Evolutionary conservation across 768 basidiomycete species (phyloP), one percentile per base, ranked within the genome.

Genomic region (Podaxis sp.): DNA sequence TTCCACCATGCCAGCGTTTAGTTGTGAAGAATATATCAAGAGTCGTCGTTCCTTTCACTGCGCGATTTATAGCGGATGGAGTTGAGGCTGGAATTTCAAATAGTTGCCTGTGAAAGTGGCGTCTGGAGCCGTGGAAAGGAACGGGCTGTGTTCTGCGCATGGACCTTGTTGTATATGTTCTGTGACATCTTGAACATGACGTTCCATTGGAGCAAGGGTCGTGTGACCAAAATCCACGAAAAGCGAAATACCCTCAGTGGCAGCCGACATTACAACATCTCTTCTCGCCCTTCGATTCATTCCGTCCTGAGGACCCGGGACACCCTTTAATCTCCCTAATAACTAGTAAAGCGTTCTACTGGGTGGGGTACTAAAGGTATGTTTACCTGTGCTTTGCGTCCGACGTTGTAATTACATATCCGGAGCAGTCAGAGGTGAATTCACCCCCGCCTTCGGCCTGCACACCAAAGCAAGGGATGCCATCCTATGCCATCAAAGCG

Each of bases 221-320:
- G 54, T 63, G 65, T 63, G 65, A 66, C 46, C 50, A 13, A 40
- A 10, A 36, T 17, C 38, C 36, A 56, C 65, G 53, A 63, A 66
- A 62, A 66, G 63, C 60, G 36, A 64, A 64, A 64, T 64, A 50
- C 59, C 60, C 57, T 49, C 48, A 58, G n/a, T 49, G 33, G 57
- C 57, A 48, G 57, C 57, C 48, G 48, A 49, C 22, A 40, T 46
- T 46, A 17, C 13, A 40, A 24, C 20, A 22, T 56, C 56, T 48
- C 46, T 58, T 48, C 44, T 46, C n/a, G 44, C n/a, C 44, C n/a
- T 46, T 17, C 44, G n/a, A n/a, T 36, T 57, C 17, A 57, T 15
- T 44, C 26, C 3, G 26, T n/a, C 49, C 37, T 38, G 49, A 28
- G 58, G 58, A 67, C 66, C 66, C 63, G 30, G 66, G 66, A 67